phyloP scores from a whole-genome alignment of 1,284 basidiomycete species.

The Pulveroboletus sp. region DNA sequence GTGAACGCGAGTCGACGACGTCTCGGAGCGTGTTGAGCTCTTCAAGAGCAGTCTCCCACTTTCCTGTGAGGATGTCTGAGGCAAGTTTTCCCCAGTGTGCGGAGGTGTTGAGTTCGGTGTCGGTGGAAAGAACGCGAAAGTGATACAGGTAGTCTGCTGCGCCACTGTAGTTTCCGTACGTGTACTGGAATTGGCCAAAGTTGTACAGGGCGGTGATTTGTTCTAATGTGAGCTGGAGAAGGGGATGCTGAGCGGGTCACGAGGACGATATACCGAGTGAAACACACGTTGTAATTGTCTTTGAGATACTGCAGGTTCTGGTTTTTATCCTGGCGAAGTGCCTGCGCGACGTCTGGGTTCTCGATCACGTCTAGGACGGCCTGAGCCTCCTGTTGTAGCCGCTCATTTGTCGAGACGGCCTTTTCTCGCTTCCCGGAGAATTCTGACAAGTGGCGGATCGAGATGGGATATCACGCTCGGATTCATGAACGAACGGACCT shows the following conservation, averaged over 20 bases:
- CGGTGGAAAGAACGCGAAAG: constrained; percentile 95
- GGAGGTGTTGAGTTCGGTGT: constrained; percentile 88
- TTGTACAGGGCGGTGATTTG: constrained; percentile 97
- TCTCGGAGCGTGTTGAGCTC: constrained; percentile 95
- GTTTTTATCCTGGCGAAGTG: constrained; percentile 91
- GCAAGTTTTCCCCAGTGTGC: constrained; percentile 99
- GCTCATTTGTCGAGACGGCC: constrained; percentile 82
- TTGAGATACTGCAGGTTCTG: constrained; percentile 94
- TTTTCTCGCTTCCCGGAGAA: constrained; percentile 80
- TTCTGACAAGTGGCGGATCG: constrained; percentile 48
- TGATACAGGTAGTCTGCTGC: constrained; percentile 98
- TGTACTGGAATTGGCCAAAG: constrained; percentile 98
- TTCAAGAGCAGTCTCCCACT: constrained; percentile 91
- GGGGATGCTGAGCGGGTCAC: constrained; percentile 7
- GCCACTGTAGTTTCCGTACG: constrained; percentile 93
- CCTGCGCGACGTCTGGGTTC: constrained; percentile 92
- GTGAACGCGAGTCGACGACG: constrained; percentile 79
- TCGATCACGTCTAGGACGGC: constrained; percentile 95
- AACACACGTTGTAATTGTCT: constrained; percentile 85
- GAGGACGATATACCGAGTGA: constrained; percentile 5
- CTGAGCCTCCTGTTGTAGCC: constrained; percentile 86
- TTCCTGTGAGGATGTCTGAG: constrained; percentile 91
- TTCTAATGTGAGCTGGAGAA: constrained; percentile 78
- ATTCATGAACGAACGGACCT: constrained; percentile 45
- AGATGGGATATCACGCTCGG: background rate